These are phyloP conservation scores for Microdochium bolleyi DNA, from an alignment of 2,329 filamentous ascomycete genomes.

Conservation along the genomic window DNA sequence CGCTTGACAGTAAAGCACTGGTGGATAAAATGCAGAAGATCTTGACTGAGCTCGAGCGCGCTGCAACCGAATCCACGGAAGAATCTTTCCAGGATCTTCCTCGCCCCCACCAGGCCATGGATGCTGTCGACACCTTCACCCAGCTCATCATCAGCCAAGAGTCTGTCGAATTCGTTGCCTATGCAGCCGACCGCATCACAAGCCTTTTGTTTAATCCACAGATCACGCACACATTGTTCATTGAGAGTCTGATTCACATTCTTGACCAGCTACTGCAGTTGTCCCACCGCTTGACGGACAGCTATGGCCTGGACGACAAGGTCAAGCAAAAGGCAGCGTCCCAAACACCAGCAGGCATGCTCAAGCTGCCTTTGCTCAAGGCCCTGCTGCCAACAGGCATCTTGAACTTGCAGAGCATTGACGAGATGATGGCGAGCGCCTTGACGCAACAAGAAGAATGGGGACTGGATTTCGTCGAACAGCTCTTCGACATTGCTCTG, in stretches of 20 bases:
- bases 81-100: conserved; percentile 54
- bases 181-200: conserved; percentile 52
- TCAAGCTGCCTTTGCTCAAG: conserved; percentile 49
- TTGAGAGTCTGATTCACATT: conserved; percentile 56
- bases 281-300: conserved; percentile 17
- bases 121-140: conserved; percentile 53
- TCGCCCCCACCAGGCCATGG: conserved; percentile 50
- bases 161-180: conserved; percentile 51
- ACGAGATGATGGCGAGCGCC: conserved; percentile 64
- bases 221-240: conserved; percentile 44
- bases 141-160: conserved; percentile 56
- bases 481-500: conserved; percentile 70
- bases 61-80: conserved; percentile 43
- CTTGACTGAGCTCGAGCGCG: conserved; percentile 47
- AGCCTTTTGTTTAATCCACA: conserved; percentile 43
- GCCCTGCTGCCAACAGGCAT: conserved; percentile 53
- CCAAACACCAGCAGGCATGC: conserved; percentile 45
- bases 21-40: conserved; percentile 50
- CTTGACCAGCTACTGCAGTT: conserved; percentile 55
- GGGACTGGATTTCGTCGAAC: conserved; percentile 72
- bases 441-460: conserved; percentile 62
- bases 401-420: conserved; percentile 56
- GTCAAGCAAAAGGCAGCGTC: conserved; percentile 49
- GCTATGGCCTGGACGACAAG: conserved; percentile 41
- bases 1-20: conserved; percentile 43